These are phyloP conservation scores for Crotalaria pallida DNA, from an alignment of 306 rosid genomes.

Conservation along the genomic window DNA sequence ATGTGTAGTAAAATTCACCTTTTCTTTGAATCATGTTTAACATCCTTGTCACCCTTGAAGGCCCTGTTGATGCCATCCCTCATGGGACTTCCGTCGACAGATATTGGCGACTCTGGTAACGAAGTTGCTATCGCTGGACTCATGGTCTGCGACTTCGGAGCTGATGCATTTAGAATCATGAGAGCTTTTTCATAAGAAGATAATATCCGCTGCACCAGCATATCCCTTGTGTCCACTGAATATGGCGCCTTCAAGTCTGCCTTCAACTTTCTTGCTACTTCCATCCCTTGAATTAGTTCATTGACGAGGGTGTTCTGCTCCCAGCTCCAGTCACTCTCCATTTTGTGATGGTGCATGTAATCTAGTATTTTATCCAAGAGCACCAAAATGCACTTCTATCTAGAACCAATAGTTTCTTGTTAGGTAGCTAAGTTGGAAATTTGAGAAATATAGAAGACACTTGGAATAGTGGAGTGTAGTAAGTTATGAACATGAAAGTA, in stretches of 20 bases:
- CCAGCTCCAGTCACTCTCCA: slow-evolving; percentile 56
- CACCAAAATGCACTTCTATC: slow-evolving; percentile 3
- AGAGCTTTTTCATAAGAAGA: slow-evolving; percentile 73
- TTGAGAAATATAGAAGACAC: slow-evolving; percentile 11
- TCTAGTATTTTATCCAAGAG: slow-evolving; percentile 16
- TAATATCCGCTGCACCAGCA: slow-evolving; percentile 55
- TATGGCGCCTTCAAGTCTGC: slow-evolving; percentile 40
- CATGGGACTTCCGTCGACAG: slow-evolving; percentile 47
- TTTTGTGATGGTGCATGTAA: slow-evolving; percentile 18
- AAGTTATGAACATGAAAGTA: slow-evolving; percentile 27
- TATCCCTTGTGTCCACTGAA: slow-evolving; percentile 36
- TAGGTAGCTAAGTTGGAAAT: slow-evolving; percentile 14
- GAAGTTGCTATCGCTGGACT: slow-evolving; percentile 7
- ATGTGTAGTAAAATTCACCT: slow-evolving; percentile 40
- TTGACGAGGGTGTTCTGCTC: slow-evolving; percentile 58
- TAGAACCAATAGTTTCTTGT: slow-evolving; percentile 15
- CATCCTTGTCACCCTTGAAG: slow-evolving; percentile 37
- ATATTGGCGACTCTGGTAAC: slow-evolving; percentile 48
- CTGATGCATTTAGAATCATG: slow-evolving; percentile 45
- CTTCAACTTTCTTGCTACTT: slow-evolving; percentile 67
- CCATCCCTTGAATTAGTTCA: slow-evolving; percentile 78
- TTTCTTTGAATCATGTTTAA: slow-evolving; percentile 57
- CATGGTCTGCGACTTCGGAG: slow-evolving; percentile 22
- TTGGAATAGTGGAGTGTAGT: slow-evolving; percentile 18
- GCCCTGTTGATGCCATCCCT: slow-evolving; percentile 43